Evolutionary conservation across 176 grass and related monocot genomes (phyloP).

Genomic region (Musa beccarii): DNA sequence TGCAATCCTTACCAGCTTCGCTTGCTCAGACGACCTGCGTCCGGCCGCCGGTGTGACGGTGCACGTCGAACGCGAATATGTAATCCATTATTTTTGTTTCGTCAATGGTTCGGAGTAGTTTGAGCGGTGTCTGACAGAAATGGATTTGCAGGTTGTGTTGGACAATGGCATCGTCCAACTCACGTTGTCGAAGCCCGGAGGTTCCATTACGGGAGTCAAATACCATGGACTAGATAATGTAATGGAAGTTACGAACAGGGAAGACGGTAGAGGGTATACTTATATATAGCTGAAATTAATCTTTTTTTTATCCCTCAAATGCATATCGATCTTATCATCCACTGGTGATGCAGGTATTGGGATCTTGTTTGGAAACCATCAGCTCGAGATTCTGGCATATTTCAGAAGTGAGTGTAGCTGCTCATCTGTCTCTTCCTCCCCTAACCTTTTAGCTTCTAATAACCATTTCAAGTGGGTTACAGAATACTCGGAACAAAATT

Average conservation of each 20-base stretch:
- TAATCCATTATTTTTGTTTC: no score
- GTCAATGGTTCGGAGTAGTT: no score
- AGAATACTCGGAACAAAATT: constrained; percentile 52
- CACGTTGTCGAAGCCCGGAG: constrained; percentile 70
- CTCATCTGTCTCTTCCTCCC: background rate
- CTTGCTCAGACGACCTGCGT: no score
- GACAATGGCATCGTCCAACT: constrained; percentile 74
- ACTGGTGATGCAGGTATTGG: constrained; percentile 43
- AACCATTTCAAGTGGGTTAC: background rate
- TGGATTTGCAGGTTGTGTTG: constrained; percentile 44
- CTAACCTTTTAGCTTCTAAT: background rate
- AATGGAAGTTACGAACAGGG: no score
- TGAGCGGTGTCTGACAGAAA: background rate
- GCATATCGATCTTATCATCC: no score
- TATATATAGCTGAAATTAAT: constrained; percentile 15
- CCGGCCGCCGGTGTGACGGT: no score
- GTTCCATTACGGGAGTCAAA: constrained; percentile 49
- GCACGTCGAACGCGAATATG: no score
- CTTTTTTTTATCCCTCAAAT: no score
- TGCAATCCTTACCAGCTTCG: no score
- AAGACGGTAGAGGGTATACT: no score
- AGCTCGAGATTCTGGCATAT: constrained; percentile 12
- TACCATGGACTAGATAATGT: no score
- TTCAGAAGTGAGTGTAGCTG: constrained; percentile 36
- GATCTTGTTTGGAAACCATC: constrained; percentile 42